phyloP scores from a whole-genome alignment of 1,284 basidiomycete species.

The Melanopsichium pennsylvanicum region DNA sequence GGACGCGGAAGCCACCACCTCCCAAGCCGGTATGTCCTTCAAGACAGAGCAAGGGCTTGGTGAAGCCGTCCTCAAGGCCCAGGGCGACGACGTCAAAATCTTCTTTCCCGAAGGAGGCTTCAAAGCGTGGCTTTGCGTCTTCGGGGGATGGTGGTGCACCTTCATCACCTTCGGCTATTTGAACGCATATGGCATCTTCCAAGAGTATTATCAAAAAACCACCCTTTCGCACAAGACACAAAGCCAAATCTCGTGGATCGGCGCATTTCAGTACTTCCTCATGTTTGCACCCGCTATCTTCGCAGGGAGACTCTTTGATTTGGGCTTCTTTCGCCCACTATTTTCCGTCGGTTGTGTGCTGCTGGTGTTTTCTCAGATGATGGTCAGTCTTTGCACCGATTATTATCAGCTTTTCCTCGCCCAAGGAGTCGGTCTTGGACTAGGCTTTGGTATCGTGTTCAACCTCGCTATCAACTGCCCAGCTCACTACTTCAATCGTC shows the following conservation, averaged over 20 bases:
- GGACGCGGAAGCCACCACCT: conserved; percentile 30
- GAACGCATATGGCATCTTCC: conserved; percentile 51
- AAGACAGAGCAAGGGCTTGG: conserved; percentile 39
- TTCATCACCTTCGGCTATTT: conserved; percentile 50
- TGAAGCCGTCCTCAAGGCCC: conserved; percentile 26
- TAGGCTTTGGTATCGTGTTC: conserved; percentile 50
- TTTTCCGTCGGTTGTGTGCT: conserved; percentile 33
- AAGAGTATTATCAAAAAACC: conserved; percentile 40
- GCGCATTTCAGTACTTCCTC: conserved; percentile 49
- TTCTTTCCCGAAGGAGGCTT: conserved; percentile 49
- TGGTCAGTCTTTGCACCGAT: conserved; percentile 51
- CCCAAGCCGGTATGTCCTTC: conserved; percentile 33
- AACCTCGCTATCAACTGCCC: conserved; percentile 37
- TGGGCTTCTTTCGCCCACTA: conserved; percentile 43
- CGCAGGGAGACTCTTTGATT: conserved; percentile 47
- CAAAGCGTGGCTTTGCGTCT: conserved; percentile 48
- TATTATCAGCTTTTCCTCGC: conserved; percentile 58
- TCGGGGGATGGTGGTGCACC: conserved; percentile 44
- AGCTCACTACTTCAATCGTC: conserved; percentile 38
- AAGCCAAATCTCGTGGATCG: conserved; percentile 49
- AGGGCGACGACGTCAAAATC: conserved; percentile 23
- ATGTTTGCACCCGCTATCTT: conserved; percentile 40
- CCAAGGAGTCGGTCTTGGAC: conserved; percentile 53
- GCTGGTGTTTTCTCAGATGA: conserved; percentile 49
- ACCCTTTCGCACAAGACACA: conserved; percentile 36